Evolutionary conservation across 2,329 filamentous ascomycete genomes (phyloP).

Genomic region (Onygenales sp.): DNA sequence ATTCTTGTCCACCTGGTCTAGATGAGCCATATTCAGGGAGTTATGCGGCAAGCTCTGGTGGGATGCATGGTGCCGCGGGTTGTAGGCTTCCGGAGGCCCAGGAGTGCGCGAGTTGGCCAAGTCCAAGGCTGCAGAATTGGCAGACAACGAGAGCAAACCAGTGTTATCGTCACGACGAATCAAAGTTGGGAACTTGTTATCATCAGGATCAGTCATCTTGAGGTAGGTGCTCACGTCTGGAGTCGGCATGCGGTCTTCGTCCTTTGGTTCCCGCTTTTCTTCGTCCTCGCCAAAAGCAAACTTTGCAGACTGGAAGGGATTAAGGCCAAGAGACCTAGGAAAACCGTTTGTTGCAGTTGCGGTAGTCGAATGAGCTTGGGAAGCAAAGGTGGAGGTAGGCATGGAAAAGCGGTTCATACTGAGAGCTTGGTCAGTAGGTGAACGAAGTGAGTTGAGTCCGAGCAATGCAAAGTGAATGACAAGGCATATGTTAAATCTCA

Average conservation of each 20-base stretch:
- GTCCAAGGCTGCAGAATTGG: conserved; percentile 72
- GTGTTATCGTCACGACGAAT: conserved; percentile 40
- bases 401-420: conserved; percentile 89
- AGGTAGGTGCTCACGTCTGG: conserved; percentile 61
- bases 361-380: conserved; percentile 23
- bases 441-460: neutral
- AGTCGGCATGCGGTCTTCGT: conserved; percentile 45
- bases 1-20: conserved; percentile 19
- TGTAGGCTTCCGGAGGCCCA: conserved; percentile 53
- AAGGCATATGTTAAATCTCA: neutral
- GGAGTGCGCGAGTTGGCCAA: conserved; percentile 62
- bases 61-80: conserved; percentile 58
- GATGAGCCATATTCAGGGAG: conserved; percentile 33
- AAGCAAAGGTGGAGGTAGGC: conserved; percentile 54
- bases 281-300: conserved; percentile 82
- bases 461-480: neutral
- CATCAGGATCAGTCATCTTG: conserved; percentile 63
- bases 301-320: conserved; percentile 74
- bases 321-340: conserved; percentile 46
- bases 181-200: conserved; percentile 67
- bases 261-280: conserved; percentile 48
- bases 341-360: conserved; percentile 19
- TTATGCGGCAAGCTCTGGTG: conserved; percentile 52
- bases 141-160: conserved; percentile 61
- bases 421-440: conserved; percentile 2